Conservation (phyloP, 2,329 filamentous ascomycete genomes). For the Venturia aucupariae region DNA sequence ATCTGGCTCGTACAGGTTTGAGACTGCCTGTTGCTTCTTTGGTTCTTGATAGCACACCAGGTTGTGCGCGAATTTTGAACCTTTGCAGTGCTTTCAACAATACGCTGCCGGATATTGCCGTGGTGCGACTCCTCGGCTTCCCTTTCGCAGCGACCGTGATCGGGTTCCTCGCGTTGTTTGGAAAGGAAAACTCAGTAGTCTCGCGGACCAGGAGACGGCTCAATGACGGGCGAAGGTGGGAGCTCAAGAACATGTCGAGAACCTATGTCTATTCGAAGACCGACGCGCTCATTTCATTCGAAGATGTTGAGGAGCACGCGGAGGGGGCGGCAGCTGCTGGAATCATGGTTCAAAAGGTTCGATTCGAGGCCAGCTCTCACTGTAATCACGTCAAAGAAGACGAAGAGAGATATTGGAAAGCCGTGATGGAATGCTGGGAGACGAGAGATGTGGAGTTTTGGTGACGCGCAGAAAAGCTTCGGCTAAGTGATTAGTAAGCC, state of each 20-base stretch:
- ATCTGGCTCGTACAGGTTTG: background rate
- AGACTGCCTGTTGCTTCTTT: conserved; percentile 18
- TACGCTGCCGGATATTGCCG: conserved; percentile 16
- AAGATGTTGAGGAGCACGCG: conserved; percentile 48
- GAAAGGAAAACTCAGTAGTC: background rate
- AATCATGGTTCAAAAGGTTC: conserved; percentile 39
- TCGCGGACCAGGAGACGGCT: background rate
- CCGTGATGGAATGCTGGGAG: conserved; percentile 18
- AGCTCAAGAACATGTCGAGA: conserved; percentile 31
- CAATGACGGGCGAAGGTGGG: background rate
- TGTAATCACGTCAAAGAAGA: conserved; percentile 53
- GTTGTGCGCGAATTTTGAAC: conserved; percentile 13
- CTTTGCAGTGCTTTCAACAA: conserved; percentile 17
- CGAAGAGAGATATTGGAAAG: conserved; percentile 48
- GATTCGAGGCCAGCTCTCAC: conserved; percentile 51
- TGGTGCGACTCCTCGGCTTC: conserved; percentile 17
- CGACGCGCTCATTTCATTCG: conserved; percentile 47
- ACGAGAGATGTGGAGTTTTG: background rate
- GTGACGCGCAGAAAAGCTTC: background rate
- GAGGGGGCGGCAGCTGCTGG: conserved; percentile 40
- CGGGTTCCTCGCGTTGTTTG: background rate
- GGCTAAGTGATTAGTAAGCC: background rate
- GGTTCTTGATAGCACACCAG: conserved; percentile 24
- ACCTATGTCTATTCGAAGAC: conserved; percentile 51
- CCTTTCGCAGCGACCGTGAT: conserved; percentile 6